Percentiles rank a stretch among this genome's conserved stretches.
phyloP scores from a whole-genome alignment of 768 basidiomycete genomes.

The Collybia nuda region DNA sequence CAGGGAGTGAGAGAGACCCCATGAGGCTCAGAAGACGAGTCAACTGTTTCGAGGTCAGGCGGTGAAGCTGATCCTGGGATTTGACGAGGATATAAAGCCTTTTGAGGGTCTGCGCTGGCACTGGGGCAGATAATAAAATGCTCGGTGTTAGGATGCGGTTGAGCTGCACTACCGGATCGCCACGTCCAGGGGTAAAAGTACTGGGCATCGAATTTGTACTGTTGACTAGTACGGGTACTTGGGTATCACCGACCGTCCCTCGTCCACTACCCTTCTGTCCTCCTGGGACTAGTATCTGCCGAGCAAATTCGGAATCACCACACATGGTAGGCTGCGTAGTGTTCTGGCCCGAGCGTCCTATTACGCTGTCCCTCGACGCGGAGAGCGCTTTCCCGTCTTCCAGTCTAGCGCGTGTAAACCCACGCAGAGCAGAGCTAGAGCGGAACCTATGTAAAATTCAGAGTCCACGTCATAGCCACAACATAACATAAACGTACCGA shows the following conservation, averaged over 20 bases:
- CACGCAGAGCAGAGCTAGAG: background rate
- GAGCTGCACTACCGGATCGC: constrained; percentile 11
- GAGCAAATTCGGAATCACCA: no score
- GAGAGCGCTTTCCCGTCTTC: no score
- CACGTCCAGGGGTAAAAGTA: background rate
- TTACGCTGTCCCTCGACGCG: no score
- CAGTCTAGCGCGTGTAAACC: background rate
- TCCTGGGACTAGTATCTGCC: no score
- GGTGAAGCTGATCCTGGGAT: constrained; percentile 28
- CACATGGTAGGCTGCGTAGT: no score
- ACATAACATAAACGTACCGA: constrained; percentile 15
- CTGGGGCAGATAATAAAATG: constrained; percentile 2
- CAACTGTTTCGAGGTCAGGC: constrained; percentile 34
- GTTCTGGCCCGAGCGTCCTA: no score
- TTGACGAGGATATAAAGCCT: constrained; percentile 38
- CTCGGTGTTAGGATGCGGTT: constrained; percentile 20
- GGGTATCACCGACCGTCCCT: background rate
- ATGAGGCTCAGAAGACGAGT: constrained; percentile 46
- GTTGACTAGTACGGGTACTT: background rate
- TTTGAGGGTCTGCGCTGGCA: constrained; percentile 32
- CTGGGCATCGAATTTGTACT: no score
- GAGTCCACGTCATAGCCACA: background rate
- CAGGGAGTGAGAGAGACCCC: constrained; percentile 45
- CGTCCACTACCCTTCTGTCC: no score
- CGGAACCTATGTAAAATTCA: background rate